A percentile compares a stretch with the other conserved stretches of the same genome.
These are phyloP conservation scores for Dactylellina haptotyla DNA, from an alignment of 2,329 filamentous ascomycete genomes.

Conservation along the genomic window DNA sequence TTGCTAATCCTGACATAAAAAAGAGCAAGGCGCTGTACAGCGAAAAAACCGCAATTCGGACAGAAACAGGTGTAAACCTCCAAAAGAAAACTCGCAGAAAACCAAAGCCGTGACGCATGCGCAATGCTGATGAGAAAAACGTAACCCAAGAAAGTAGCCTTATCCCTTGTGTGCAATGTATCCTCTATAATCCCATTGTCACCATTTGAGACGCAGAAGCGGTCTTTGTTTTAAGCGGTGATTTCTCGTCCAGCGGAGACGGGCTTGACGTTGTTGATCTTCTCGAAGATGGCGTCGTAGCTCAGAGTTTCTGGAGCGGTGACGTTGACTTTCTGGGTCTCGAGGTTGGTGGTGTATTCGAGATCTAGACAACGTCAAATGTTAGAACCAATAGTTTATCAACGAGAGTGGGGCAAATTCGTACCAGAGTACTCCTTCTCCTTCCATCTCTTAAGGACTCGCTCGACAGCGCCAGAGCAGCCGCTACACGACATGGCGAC, in stretches of 20 bases:
- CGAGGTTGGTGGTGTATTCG: conserved; percentile 85
- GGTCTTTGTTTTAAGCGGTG: background rate
- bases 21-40: background rate
- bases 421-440: conserved; percentile 70
- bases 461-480: conserved; percentile 92
- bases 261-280: conserved; percentile 51
- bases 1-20: background rate
- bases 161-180: background rate
- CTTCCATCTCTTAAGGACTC: conserved; percentile 84
- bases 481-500: conserved; percentile 94
- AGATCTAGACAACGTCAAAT: conserved; percentile 10
- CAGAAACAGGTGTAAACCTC: background rate
- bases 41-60: background rate
- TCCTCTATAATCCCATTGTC: no score
- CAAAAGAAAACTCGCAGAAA: background rate
- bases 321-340: conserved; percentile 83
- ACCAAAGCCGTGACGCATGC: background rate
- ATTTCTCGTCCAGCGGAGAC: conserved; percentile 2
- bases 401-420: conserved; percentile 59
- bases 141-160: background rate
- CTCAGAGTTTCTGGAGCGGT: conserved; percentile 66
- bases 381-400: background rate
- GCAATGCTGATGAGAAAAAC: conserved; percentile 21
- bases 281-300: conserved; percentile 50
- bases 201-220: background rate